Base-by-base conservation (phyloP, 1,284 basidiomycete species). In the Pterulicium gracile region DNA sequence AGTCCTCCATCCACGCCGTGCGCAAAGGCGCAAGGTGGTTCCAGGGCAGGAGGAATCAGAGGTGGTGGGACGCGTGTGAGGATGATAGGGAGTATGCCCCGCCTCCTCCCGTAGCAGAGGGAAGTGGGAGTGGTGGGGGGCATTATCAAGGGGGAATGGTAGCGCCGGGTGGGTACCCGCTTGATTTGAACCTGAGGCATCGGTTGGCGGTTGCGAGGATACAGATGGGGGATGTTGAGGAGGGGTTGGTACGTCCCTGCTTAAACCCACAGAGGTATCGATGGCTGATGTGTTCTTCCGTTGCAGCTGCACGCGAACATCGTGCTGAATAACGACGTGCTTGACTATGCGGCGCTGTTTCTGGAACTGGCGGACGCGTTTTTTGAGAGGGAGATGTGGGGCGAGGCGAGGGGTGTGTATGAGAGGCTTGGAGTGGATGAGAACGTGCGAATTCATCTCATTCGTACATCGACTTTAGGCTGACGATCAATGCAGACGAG, bases 41-140 rank as follows among this genome's bases (percentile, higher is more conserved):
- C 10, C 90, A 95, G 59, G 89, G 90, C 0, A 68, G 94, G 24
- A 68, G 65, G n/a, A 66, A 72, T 24, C 79, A 88, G 59, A 74
- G 68, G 47, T 81, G 82, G 47, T 96, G 93, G 91, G 88, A 93
- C 53, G 61, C 75, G 18, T 77, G 81, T 47, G 75, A 79, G 27
- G 95, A 96, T 58, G 93, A 98, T 60, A 69, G 92, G 47, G 94
- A 97, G 62, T 96, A 78, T 56, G 88, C 93, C 56, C 61, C 73
- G 2, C 64, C 67, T 10, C 49, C 56, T 39, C 32, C 18, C 20
- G 39, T 53, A 18, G 46, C 50, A 24, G 40, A 47, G 49, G 34
- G 49, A 48, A 17, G 45, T 51, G n/a, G n/a, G n/a, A n/a, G n/a
- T n/a, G n/a, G n/a, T n/a, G n/a, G n/a, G n/a, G n/a, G n/a, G n/a